phyloP scores from a whole-genome alignment of 352 stramenopile species.

The Blastocystis sp. region DNA sequence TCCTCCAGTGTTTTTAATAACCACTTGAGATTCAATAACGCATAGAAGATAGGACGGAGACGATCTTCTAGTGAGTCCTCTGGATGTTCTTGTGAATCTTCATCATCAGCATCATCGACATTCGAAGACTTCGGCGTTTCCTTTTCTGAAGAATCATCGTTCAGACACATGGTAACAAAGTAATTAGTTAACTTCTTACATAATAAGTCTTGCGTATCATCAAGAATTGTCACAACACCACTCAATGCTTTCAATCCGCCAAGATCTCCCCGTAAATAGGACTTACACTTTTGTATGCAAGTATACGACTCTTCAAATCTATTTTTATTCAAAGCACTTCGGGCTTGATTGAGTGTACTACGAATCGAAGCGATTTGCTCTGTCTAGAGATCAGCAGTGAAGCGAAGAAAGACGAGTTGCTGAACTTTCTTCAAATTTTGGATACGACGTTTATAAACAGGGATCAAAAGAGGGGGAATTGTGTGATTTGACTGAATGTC shows the following conservation, averaged over 20 bases:
- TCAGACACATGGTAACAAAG: slow-evolving; percentile 1
- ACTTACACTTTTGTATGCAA: slow-evolving; percentile 34
- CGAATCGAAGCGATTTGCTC: slow-evolving; percentile 17
- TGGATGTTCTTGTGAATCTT: background rate
- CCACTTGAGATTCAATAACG: slow-evolving; percentile 12
- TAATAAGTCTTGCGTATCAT: background rate
- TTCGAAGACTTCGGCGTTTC: background rate
- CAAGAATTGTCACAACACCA: background rate
- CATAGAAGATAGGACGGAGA: background rate
- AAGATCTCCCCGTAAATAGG: background rate
- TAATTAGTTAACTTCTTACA: slow-evolving; percentile 6
- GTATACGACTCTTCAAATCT: background rate
- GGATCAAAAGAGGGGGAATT: slow-evolving; percentile 11
- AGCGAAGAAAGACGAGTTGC: background rate
- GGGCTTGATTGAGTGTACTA: background rate
- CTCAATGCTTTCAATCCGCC: slow-evolving; percentile 10
- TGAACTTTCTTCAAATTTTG: slow-evolving; percentile 12
- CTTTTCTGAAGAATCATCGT: background rate
- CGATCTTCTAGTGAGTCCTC: background rate
- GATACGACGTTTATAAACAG: slow-evolving; percentile 4
- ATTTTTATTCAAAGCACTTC: background rate
- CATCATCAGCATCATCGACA: background rate
- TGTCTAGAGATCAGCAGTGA: background rate
- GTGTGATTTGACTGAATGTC: background rate
- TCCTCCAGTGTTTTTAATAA: background rate